Conservation (phyloP, 257 asterid species). For the Solanum etuberosum region DNA sequence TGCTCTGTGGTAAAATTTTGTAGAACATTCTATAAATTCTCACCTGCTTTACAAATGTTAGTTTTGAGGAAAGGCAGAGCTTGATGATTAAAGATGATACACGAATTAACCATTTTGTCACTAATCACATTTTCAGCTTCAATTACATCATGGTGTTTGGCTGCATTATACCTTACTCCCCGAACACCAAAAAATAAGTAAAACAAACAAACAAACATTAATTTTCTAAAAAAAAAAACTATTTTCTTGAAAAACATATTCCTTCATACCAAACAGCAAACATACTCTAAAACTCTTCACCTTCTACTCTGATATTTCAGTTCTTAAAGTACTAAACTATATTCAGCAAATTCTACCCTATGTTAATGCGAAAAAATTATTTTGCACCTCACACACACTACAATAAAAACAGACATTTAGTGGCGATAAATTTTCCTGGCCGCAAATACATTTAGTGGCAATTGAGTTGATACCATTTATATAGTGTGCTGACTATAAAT, state of each 20-base stretch:
- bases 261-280: background rate
- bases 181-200: background rate
- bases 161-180: background rate
- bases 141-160: background rate
- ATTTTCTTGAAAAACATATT: background rate
- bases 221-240: too few relatives aligned
- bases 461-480: background rate
- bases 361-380: background rate
- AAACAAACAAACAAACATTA: background rate
- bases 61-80: background rate
- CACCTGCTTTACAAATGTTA: constrained; percentile 38
- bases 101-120: background rate
- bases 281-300: background rate
- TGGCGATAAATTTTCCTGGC: background rate
- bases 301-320: background rate
- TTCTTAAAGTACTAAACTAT: background rate
- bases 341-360: background rate
- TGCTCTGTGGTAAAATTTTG: constrained; percentile 31
- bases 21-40: constrained; percentile 20
- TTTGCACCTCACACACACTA: background rate
- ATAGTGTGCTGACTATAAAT: too few relatives aligned
- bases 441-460: background rate
- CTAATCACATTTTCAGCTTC: background rate
- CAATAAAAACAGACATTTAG: too few relatives aligned
- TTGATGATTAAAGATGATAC: background rate